Base-by-base conservation (phyloP, 352 stramenopile genomes). In the Globisporangium megalacanthum region DNA sequence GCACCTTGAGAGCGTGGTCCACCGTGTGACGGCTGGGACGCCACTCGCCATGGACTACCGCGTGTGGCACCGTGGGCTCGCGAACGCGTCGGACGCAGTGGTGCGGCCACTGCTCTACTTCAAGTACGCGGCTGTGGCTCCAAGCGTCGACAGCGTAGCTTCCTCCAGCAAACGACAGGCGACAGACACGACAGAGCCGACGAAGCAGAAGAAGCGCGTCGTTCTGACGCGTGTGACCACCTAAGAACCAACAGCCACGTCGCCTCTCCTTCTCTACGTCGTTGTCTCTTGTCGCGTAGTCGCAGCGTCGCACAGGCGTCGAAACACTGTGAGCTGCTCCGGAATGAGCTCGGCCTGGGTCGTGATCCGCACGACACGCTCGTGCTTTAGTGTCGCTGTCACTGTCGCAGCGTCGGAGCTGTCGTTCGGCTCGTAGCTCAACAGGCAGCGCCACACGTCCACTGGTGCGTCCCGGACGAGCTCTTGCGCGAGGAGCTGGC, bases 41-140 rank as follows among this genome's bases (percentile, higher is more conserved):
- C 77, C 79, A 0, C 47, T 89, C 1, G 41, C 83, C 51, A 92
- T 91, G 81, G 81, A 92, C 72, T 92, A 92, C 44, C 75, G 81
- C 22, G 73, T 89, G 19, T 92, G 81, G 81, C 81, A 92, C 42
- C 81, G 81, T 15, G 81, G 81, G 13, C 48, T 73, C 4, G 72
- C 75, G 3, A 92, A 92, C 54, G 63, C 61, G 29, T 79, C 67
- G 17, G 19, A 9, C 19, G 63, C 70, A 2, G 54, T 47, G 36
- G 33, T 86, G 36, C 73, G 77, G 8, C 78, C 80, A 50, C 59
- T 88, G 57, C 65, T 90, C 6, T 92, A 92, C 59, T 87, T 88
- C 52, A 89, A 89, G 60, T 88, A 89, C 58, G 51, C 65, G 0
- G 74, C 69, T 3, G 31, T 35, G 31, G 35, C 35, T 39, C 35